A percentile compares a stretch with the other conserved stretches of the same genome.
Conservation (phyloP, 106 monocot genomes). For the Xerophyta viscosa region DNA sequence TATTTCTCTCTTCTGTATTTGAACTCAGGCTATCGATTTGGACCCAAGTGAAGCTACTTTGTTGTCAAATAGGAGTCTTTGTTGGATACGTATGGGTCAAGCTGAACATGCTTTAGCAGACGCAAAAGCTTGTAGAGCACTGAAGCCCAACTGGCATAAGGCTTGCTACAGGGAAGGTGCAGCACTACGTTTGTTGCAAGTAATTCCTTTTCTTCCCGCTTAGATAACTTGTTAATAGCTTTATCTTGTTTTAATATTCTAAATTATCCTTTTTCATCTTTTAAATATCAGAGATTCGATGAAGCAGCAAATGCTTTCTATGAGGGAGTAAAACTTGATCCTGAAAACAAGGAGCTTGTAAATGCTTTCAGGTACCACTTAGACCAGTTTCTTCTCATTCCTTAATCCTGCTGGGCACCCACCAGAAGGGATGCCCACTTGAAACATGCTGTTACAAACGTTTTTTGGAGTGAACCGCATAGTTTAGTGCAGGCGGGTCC, state of each 20-base stretch:
- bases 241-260: too few relatives aligned
- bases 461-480: neutral
- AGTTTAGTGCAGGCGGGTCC: too few relatives aligned
- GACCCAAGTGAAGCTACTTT: constrained; percentile 68
- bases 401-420: neutral
- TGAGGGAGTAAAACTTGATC: constrained; percentile 81
- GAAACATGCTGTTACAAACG: neutral
- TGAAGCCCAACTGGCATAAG: constrained; percentile 82
- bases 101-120: constrained; percentile 68
- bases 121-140: constrained; percentile 57
- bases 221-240: neutral
- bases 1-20: too few relatives aligned
- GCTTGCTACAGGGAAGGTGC: constrained; percentile 93
- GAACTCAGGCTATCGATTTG: constrained; percentile 72
- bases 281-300: constrained; percentile 73
- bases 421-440: neutral
- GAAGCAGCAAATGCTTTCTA: constrained; percentile 96
- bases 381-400: neutral
- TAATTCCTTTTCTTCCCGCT: constrained; percentile 10
- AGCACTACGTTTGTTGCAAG: constrained; percentile 63
- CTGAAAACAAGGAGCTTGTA: constrained; percentile 90
- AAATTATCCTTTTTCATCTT: too few relatives aligned
- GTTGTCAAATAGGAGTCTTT: constrained; percentile 82
- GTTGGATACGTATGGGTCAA: constrained; percentile 78
- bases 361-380: constrained; percentile 64